Evolutionary conservation across 805 yeast species (phyloP).

Genomic region (Starmerella lactis-condensi): DNA sequence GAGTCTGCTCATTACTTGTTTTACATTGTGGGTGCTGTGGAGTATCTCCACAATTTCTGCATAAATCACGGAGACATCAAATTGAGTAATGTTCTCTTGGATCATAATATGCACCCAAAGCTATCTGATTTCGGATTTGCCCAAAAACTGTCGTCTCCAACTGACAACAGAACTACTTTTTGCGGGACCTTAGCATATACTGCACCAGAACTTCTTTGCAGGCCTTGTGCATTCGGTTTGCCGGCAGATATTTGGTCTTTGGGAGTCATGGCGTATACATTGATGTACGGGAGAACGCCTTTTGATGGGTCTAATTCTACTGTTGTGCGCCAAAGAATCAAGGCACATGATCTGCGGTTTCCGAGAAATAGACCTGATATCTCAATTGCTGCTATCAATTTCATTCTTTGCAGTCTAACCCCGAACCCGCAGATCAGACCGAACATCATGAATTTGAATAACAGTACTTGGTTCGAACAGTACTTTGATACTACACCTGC

Average conservation of each 20-base stretch:
- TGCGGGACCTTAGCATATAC: conserved; percentile 97
- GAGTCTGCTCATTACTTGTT: conserved; percentile 74
- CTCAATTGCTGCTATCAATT: conserved; percentile 47
- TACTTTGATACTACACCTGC: no score
- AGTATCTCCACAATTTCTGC: conserved; percentile 72
- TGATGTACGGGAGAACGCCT: conserved; percentile 82
- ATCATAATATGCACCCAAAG: conserved; percentile 76
- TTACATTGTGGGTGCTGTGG: conserved; percentile 80
- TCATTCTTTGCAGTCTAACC: conserved; percentile 45
- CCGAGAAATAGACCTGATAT: conserved; percentile 40
- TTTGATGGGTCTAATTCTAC: conserved; percentile 86
- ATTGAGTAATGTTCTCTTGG: conserved; percentile 84
- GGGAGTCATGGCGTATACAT: conserved; percentile 85
- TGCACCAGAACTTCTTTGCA: conserved; percentile 85
- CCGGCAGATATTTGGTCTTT: conserved; percentile 98
- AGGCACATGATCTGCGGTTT: conserved; percentile 55
- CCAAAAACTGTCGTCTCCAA: conserved; percentile 52
- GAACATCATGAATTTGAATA: not conserved
- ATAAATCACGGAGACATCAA: conserved; percentile 90
- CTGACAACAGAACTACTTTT: conserved; percentile 66
- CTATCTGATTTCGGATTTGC: conserved; percentile 96
- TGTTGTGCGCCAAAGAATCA: conserved; percentile 74
- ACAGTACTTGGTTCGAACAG: conserved; percentile 1
- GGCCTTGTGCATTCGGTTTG: conserved; percentile 52
- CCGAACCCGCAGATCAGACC: conserved; percentile 37